Base-by-base conservation (phyloP, 345 rosid genomes). In the Mercurialis annua region DNA sequence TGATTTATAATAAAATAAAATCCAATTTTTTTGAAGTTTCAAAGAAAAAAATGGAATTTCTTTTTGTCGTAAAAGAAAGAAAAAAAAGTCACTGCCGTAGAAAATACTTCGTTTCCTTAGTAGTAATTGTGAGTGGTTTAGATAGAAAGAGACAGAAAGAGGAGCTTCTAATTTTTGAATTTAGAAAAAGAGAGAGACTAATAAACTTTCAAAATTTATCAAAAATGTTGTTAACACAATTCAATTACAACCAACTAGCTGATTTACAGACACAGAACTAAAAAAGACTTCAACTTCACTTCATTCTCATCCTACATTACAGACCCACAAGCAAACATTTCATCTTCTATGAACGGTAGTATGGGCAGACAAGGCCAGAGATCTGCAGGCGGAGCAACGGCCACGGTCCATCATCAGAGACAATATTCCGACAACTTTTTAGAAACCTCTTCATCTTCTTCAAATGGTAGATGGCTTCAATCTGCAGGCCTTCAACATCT, bases 381-480 rank as follows among this genome's bases (percentile, higher is more conserved):
- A 87, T 93, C 98, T 73, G 88, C 88, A 46, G 78, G 81, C 20
- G 88, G 90, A 46, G 78, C 83, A 21, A 71, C 91, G 51, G 84
- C 86, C n/a, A n/a, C n/a, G 69, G 81, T 80, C 62, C 75, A 71
- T 67, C 97, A 90, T 65, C 98, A 93, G 81, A 79, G 92, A 46
- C 97, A 93, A 76, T 70, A 81, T 78, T 90, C 98, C 16, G 92
- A 89, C 71, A 81, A 82, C 81, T 85, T 84, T 65, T 55, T 85
- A 68, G 98, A 93, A 20, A 73, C 80, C 69, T 78, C 94, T 14
- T 84, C 96, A 27, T 90, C 80, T 71, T 78, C 94, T 14, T 84
- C 96, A 27, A 93, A 86, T 73, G 93, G 87, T 40, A 74, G 94
- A 71, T 93, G 97, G 98, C 94, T 93, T 61, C 98, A 93, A 71